phyloP scores from a whole-genome alignment of 768 basidiomycete species.

The Boletus rubropictus region DNA sequence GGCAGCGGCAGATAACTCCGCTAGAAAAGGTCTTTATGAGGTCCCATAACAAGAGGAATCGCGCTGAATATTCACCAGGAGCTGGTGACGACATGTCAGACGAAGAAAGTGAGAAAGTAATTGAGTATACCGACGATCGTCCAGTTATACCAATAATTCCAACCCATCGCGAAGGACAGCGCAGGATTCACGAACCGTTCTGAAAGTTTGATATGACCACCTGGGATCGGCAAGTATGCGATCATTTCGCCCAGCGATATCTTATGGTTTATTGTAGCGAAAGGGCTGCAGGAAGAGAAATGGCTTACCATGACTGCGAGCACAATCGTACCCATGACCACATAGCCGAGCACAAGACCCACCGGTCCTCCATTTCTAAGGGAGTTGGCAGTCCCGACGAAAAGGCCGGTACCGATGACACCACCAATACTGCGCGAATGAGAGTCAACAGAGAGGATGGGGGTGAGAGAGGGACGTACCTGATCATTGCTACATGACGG shows the following conservation, averaged over 20 bases:
- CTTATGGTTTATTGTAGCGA: conserved; percentile 26
- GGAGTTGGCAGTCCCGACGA: conserved; percentile 57
- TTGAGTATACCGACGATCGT: conserved; percentile 16
- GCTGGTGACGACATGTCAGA: conserved; percentile 12
- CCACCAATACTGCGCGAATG: conserved; percentile 49
- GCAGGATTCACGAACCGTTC: conserved; percentile 80
- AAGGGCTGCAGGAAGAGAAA: no score
- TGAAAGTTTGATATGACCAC: conserved; percentile 75
- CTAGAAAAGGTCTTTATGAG: conserved; percentile 13
- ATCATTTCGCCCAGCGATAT: conserved; percentile 58
- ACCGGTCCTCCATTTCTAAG: conserved; percentile 59
- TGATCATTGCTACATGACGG: conserved; percentile 80
- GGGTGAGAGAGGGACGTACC: conserved; percentile 32
- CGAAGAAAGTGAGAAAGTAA: neutral
- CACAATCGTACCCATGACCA: conserved; percentile 59
- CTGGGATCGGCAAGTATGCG: conserved; percentile 71
- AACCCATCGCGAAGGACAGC: conserved; percentile 52
- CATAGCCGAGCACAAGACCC: conserved; percentile 70
- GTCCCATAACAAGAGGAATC: neutral
- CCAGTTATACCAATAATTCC: conserved; percentile 50
- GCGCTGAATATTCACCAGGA: conserved; percentile 16
- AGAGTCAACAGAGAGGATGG: neutral
- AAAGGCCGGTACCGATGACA: conserved; percentile 55
- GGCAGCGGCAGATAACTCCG: conserved; percentile 43
- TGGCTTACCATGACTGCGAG: conserved; percentile 61